These are phyloP conservation scores for Schwanniomyces etchellsii DNA, from an alignment of 1,139 yeast genomes.

Conservation along the genomic window DNA sequence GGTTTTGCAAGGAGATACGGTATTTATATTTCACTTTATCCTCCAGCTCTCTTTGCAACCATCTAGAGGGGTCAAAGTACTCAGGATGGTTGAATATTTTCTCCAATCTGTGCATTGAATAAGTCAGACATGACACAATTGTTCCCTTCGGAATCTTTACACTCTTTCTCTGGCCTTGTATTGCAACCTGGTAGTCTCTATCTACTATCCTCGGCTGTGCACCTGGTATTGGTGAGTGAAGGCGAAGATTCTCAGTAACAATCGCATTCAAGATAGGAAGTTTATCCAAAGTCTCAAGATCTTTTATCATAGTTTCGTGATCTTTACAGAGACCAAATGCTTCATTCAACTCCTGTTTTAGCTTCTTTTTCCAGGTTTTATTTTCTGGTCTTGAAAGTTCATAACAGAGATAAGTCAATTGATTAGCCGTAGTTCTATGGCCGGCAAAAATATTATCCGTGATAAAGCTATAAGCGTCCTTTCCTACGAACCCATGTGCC, in stretches of 20 bases:
- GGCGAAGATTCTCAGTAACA: conserved; percentile 50
- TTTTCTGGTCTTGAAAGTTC: conserved; percentile 51
- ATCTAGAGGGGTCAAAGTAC: conserved; percentile 53
- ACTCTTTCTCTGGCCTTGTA: conserved; percentile 13
- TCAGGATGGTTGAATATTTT: conserved; percentile 46
- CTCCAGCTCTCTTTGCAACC: conserved; percentile 40
- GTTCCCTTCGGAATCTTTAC: conserved; percentile 48
- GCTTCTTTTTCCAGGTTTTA: conserved; percentile 31
- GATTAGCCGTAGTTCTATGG: conserved; percentile 70
- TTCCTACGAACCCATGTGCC: conserved; percentile 24
- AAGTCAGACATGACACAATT: conserved; percentile 60
- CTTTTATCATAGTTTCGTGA: conserved; percentile 19
- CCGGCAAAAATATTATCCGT: conserved; percentile 54
- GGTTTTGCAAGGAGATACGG: conserved; percentile 42
- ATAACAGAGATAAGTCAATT: conserved; percentile 56
- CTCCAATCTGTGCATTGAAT: conserved; percentile 53
- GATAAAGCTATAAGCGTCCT: conserved; percentile 34
- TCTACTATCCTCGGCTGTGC: conserved; percentile 58
- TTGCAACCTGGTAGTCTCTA: conserved; percentile 15
- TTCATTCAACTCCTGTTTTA: conserved; percentile 37
- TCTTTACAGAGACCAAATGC: conserved; percentile 25
- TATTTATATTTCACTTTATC: conserved; percentile 21
- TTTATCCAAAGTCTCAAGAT: conserved; percentile 39
- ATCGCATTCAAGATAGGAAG: conserved; percentile 54
- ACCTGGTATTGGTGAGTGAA: conserved; percentile 71